Conservation (phyloP, 306 rosid genomes). For the Prinsepia uniflora region DNA sequence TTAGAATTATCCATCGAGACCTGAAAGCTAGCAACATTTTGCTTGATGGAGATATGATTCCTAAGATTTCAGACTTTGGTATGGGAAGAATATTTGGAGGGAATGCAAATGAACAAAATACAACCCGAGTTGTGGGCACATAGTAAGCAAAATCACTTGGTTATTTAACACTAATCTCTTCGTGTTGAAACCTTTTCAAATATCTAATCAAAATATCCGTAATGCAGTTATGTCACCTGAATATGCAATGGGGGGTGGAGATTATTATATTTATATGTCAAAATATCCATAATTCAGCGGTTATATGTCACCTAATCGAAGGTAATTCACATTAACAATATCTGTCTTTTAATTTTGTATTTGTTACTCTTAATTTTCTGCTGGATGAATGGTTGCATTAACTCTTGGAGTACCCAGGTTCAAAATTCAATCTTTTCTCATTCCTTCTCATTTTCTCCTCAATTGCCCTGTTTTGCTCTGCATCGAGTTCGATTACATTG, state of each 20-base stretch:
- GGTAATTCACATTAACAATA: too few species aligned
- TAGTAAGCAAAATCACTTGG: slow-evolving; percentile 48
- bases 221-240: slow-evolving; percentile 78
- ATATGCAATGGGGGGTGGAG: slow-evolving; percentile 93
- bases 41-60: slow-evolving; percentile 77
- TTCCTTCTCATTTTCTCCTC: too few species aligned
- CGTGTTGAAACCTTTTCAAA: slow-evolving; percentile 6
- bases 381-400: too few species aligned
- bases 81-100: slow-evolving; percentile 86
- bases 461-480: too few species aligned
- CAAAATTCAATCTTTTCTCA: too few species aligned
- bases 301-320: too few species aligned
- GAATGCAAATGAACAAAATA: slow-evolving; percentile 68
- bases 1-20: slow-evolving; percentile 80
- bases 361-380: too few species aligned
- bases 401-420: too few species aligned
- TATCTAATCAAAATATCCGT: slow-evolving; percentile 19
- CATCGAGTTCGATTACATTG: too few species aligned
- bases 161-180: neutral
- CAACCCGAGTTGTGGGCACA: slow-evolving; percentile 83
- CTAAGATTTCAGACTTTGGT: slow-evolving; percentile 91
- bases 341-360: too few species aligned
- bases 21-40: slow-evolving; percentile 76
- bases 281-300: too few species aligned
- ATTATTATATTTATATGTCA: too few species aligned